phyloP scores from a whole-genome alignment of 495 filamentous ascomycete genomes.

The Penicillium steckii region DNA sequence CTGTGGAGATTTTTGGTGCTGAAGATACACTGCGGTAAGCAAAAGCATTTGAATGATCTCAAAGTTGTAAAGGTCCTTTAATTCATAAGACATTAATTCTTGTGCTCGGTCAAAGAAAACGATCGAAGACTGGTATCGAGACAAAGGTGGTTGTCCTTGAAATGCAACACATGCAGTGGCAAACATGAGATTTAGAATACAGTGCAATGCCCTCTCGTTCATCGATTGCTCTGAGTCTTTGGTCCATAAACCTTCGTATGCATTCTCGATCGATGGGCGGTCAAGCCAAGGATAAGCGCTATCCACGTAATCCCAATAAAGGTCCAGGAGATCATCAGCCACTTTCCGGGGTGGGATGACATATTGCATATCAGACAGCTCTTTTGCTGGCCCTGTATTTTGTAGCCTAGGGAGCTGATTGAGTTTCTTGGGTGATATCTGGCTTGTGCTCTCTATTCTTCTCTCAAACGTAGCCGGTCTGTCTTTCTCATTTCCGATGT shows the following conservation, averaged over 20 bases:
- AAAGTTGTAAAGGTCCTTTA: constrained; percentile 14
- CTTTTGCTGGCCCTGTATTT: neutral
- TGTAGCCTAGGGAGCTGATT: neutral
- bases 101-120: constrained; percentile 8
- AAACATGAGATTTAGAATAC: constrained; percentile 15
- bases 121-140: constrained; percentile 10
- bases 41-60: constrained; percentile 21
- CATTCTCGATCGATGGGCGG: constrained; percentile 8
- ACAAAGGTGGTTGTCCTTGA: constrained; percentile 9
- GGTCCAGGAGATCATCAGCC: constrained; percentile 14
- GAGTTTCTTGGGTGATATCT: neutral
- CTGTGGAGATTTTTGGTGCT: constrained; percentile 17
- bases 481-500: neutral
- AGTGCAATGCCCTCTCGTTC: constrained; percentile 17
- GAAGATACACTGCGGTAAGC: constrained; percentile 22
- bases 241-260: constrained; percentile 18
- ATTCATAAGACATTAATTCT: constrained; percentile 15
- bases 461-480: neutral
- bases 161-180: constrained; percentile 17
- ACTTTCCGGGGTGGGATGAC: constrained; percentile 17
- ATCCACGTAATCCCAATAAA: constrained; percentile 25
- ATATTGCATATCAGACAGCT: constrained; percentile 10
- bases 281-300: constrained; percentile 20
- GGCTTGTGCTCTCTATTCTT: neutral
- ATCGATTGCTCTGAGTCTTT: constrained; percentile 6